A percentile compares a stretch with the other conserved stretches of the same genome.
Evolutionary conservation across 441 rosid species (phyloP).

Genomic region (Arabidopsis lyrata): DNA sequence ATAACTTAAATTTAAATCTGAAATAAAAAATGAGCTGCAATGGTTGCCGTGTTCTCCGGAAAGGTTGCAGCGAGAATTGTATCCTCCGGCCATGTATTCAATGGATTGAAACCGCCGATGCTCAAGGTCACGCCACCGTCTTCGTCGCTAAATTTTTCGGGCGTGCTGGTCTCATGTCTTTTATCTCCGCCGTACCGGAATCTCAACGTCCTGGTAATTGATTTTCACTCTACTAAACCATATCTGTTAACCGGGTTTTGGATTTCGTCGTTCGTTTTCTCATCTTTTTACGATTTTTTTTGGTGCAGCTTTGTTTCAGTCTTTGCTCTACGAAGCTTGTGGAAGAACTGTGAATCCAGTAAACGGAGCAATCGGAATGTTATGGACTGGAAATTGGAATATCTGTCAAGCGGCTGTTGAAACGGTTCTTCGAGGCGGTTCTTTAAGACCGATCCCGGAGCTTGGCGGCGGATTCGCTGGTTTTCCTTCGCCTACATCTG

Average conservation of each 20-base stretch:
- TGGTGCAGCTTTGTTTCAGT: constrained; percentile 62
- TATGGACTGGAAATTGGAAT: constrained; percentile 75
- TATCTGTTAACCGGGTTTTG: background rate
- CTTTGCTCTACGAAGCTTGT: constrained; percentile 72
- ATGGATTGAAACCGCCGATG: constrained; percentile 70
- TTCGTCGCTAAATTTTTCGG: constrained; percentile 80
- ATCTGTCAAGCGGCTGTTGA: constrained; percentile 77
- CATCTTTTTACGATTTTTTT: background rate
- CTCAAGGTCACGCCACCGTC: constrained; percentile 80
- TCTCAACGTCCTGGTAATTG: constrained; percentile 64
- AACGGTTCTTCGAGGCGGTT: constrained; percentile 67
- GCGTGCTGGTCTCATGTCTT: constrained; percentile 78
- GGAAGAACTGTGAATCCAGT: constrained; percentile 82
- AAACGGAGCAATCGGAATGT: constrained; percentile 75
- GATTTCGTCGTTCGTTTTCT: background rate
- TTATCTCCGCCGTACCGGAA: constrained; percentile 73
- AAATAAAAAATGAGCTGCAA: constrained; percentile 66
- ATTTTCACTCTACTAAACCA: too few relatives aligned
- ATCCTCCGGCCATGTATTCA: constrained; percentile 71
- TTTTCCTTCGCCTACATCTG: constrained; percentile 37
- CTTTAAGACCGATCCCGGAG: constrained; percentile 52
- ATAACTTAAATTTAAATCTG: background rate
- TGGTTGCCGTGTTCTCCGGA: constrained; percentile 75
- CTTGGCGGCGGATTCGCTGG: constrained; percentile 38
- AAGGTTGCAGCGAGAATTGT: constrained; percentile 85